Evolutionary conservation across 306 rosid species (phyloP), one percentile per base, ranked within the genome.

Genomic region (Vigna hirtella): DNA sequence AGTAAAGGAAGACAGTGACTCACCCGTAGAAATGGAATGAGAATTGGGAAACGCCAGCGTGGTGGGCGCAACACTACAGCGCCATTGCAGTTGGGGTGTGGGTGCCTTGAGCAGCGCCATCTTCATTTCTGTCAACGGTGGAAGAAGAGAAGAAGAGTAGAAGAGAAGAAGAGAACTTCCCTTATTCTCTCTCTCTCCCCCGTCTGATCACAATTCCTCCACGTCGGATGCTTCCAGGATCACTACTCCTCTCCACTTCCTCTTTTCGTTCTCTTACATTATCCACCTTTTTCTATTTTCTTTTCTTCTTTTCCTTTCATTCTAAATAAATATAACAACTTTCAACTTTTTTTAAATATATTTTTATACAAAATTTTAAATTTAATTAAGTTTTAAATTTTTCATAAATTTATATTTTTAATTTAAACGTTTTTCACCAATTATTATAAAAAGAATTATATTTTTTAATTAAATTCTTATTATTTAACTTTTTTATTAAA

Each of bases 31-130:
- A 42, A 30, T 64, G 15, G 28, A 64, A 38, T 17, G 24, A 24
- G 30, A 18, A 65, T 40, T 17, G 3, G 68, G 49, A 66, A 72
- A 81, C 70, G 63, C 61, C 81, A 78, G 68, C 28, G 77, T 52
- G 36, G 82, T 85, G 5, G 88, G 68, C n/a, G 88, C 72, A 6
- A 87, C 56, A 20, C 77, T 40, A 17, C 87, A 84, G 28, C 90
- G 79, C 83, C 87, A 91, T 24, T 89, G 89, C 13, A 89, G 82
- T 43, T 16, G 77, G 0, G 89, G 83, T 51, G n/a, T 74, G 26
- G 90, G 83, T n/a, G 90, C 70, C 81, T 89, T 86, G 42, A 88
- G 79, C 70, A 88, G 82, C 61, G 88, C 92, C 98, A 90, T 93
- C 52, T 71, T 65, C 77, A 13, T 51, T 53, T 34, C n/a, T 0